A percentile compares a stretch with the other conserved stretches of the same genome.
phyloP scores from a whole-genome alignment of 306 rosid species.

The Acmispon strigosus region DNA sequence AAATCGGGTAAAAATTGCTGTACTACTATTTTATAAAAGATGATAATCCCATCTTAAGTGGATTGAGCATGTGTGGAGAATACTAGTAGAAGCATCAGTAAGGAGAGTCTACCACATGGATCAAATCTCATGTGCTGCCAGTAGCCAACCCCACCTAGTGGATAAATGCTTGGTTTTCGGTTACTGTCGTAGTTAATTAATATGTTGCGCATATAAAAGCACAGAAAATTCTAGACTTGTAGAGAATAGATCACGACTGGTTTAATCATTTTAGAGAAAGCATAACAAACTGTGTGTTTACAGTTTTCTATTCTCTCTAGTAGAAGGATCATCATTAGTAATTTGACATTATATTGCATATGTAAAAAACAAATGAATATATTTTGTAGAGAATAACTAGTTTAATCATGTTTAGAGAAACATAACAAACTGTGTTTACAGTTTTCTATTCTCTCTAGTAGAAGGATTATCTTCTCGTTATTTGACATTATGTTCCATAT shows the following conservation, averaged over 20 bases:
- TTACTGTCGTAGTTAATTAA: too few relatives aligned
- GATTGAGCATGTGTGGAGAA: too few relatives aligned
- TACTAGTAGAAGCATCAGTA: too few relatives aligned
- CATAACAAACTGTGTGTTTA: neutral
- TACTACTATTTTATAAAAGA: too few relatives aligned
- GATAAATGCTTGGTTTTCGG: too few relatives aligned
- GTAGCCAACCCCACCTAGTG: too few relatives aligned
- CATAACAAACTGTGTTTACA: neutral
- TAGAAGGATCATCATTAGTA: neutral
- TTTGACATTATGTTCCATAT: neutral
- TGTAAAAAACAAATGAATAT: neutral
- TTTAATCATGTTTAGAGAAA: slow-evolving; percentile 4
- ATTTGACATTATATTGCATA: neutral
- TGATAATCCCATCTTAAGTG: too few relatives aligned
- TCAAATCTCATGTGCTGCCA: too few relatives aligned
- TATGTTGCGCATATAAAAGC: neutral
- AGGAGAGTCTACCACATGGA: too few relatives aligned
- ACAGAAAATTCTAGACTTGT: neutral
- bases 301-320: neutral
- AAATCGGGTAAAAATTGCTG: too few relatives aligned
- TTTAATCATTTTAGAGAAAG: slow-evolving; percentile 2
- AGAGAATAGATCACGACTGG: neutral
- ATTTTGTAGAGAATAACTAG: neutral
- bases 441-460: neutral
- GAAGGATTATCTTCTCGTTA: neutral